These are phyloP conservation scores for Papilionanthe hybrid DNA, from an alignment of 116 monocot species.

Conservation along the genomic window DNA sequence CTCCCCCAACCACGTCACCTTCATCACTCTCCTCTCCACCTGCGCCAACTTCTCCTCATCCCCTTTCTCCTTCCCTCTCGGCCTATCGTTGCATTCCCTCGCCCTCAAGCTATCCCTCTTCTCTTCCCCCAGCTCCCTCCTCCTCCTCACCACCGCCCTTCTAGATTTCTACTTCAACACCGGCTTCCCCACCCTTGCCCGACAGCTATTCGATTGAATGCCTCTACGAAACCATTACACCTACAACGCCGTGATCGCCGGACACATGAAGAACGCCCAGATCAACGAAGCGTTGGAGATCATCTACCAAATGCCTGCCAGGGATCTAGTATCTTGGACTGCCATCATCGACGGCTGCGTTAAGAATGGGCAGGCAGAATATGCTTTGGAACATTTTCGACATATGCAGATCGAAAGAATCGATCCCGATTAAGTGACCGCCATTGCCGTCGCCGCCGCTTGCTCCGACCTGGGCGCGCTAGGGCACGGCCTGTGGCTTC, in stretches of 20 bases:
- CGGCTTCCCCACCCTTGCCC: slow-evolving; percentile 20
- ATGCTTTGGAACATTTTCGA: slow-evolving; percentile 29
- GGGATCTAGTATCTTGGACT: slow-evolving; percentile 5
- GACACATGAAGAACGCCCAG: slow-evolving; percentile 24
- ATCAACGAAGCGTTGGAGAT: slow-evolving; percentile 8
- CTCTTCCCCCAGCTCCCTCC: slow-evolving; percentile 11
- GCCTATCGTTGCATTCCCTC: slow-evolving; percentile 20
- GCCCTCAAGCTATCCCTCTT: slow-evolving; percentile 13
- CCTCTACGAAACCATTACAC: slow-evolving; percentile 14
- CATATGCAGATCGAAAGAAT: slow-evolving; percentile 15
- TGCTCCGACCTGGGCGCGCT: slow-evolving; percentile 19
- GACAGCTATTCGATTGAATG: slow-evolving; percentile 43
- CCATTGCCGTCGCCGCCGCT: too few relatives aligned
- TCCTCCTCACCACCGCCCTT: slow-evolving; percentile 29
- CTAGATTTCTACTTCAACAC: slow-evolving; percentile 26
- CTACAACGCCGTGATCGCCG: slow-evolving; percentile 35
- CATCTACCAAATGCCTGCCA: slow-evolving; percentile 12
- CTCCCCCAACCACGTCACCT: slow-evolving; percentile 15
- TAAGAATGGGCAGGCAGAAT: slow-evolving; percentile 28
- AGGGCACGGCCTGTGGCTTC: slow-evolving; percentile 35
- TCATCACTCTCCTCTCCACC: slow-evolving; percentile 33
- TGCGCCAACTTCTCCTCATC: slow-evolving; percentile 28
- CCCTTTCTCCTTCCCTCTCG: slow-evolving; percentile 21
- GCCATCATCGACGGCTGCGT: slow-evolving; percentile 40
- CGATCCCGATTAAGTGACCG: slow-evolving; percentile 35